Base-by-base conservation (phyloP, 805 yeast species). In the Lachancea sp. region DNA sequence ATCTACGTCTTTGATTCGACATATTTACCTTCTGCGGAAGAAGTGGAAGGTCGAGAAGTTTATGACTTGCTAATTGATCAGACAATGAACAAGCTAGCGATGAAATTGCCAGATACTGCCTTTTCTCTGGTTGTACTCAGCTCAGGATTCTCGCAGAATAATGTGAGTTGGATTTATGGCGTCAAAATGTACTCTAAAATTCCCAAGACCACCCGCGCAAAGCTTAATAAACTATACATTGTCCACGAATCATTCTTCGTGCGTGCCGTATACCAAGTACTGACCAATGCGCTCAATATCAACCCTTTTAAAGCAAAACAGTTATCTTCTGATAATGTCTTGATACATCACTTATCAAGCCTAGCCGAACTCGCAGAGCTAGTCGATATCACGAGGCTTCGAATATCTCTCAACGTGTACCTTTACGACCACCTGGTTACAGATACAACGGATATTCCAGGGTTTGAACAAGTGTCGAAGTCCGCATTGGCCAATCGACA, bases 191-290 rank as follows among this genome's bases (percentile, higher is more conserved):
- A 72, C 55, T 63, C 74, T 46, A 63, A 75, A 47, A 70, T 90
- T 20, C 78, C 90, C 2, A 70, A 73, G 12, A 69, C 68, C 4
- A 63, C 71, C 32, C 74, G 76, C 45, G 71, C 73, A 38, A 68
- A 74, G 41, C 61, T 90, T 32, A 64, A 66, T 38, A 80, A 77
- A 52, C 68, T 87, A 2, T 83, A 80, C 47, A 73, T 89, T 22
- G 95, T 90, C 2, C 97, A 90, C 61, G 96, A 89, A 50, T 81
- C 83, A 34, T 88, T 96, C 92, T 75, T 89, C 63, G 75, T 86
- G 20, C 77, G 87, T 51, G 80, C 95, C 0, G 72, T 86, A 26
- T 74, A 83, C 12, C 88, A 83, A 40, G 72, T 87, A 18, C 65
- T 85, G 44, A 70, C 78, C 41, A 83, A 80, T 52, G 78, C 83